phyloP scores from a whole-genome alignment of 2,329 filamentous ascomycete species.

The Byssothecium circinans region DNA sequence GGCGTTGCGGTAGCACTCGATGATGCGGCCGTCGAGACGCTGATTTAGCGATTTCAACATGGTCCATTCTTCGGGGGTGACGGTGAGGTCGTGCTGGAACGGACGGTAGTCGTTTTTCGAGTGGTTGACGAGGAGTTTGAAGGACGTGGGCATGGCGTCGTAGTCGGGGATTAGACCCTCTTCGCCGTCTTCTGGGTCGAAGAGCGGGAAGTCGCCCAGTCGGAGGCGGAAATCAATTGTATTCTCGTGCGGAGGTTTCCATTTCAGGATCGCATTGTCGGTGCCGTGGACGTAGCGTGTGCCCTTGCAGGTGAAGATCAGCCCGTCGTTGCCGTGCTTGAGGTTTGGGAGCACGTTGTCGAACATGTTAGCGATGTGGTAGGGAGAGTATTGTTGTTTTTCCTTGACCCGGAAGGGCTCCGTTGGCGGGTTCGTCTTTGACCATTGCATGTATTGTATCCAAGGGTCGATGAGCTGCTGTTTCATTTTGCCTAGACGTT shows the following conservation, averaged over 20 bases:
- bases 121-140: constrained; percentile 70
- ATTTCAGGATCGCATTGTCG: constrained; percentile 92
- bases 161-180: constrained; percentile 73
- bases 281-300: constrained; percentile 84
- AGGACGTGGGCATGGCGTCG: constrained; percentile 69
- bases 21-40: constrained; percentile 81
- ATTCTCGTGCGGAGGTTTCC: constrained; percentile 95
- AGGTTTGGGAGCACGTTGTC: constrained; percentile 78
- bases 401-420: constrained; percentile 81
- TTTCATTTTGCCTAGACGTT: constrained; percentile 84
- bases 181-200: constrained; percentile 69
- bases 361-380: constrained; percentile 80
- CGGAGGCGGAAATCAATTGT: constrained; percentile 87
- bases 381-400: constrained; percentile 87
- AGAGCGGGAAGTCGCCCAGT: constrained; percentile 69
- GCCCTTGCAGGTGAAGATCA: constrained; percentile 95
- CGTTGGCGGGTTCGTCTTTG: constrained; percentile 58
- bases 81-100: constrained; percentile 64
- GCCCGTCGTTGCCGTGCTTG: constrained; percentile 90
- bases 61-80: constrained; percentile 82
- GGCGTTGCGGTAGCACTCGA: constrained; percentile 84
- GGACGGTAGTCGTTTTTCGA: constrained; percentile 65
- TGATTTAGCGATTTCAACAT: constrained; percentile 71
- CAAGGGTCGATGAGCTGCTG: constrained; percentile 75
- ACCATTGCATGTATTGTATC: constrained; percentile 55